Evolutionary conservation across 768 basidiomycete species (phyloP).

Genomic region (Mycena floridula): DNA sequence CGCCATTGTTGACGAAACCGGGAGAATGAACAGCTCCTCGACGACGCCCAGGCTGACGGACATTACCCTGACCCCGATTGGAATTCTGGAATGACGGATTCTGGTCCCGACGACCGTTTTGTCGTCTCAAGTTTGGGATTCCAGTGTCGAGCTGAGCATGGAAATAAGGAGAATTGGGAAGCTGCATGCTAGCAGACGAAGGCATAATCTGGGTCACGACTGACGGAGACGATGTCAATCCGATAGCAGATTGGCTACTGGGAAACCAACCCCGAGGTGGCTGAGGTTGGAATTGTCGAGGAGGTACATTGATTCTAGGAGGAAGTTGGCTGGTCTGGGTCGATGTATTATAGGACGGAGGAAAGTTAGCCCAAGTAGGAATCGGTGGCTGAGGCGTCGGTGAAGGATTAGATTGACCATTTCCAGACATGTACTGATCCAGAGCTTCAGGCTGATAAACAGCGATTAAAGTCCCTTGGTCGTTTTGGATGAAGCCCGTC

Average conservation of each 20-base stretch:
- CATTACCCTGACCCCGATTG: background rate
- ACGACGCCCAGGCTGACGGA: background rate
- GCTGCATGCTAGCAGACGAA: background rate
- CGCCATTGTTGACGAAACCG: background rate
- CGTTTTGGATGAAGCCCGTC: conserved; percentile 66
- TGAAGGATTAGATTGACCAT: conserved; percentile 16
- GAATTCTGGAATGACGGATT: background rate
- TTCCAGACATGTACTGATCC: conserved; percentile 58
- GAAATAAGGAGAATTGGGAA: background rate
- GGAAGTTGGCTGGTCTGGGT: conserved; percentile 3
- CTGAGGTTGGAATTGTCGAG: background rate
- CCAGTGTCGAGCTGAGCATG: background rate
- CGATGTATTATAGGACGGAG: conserved; percentile 12
- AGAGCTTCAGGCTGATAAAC: conserved; percentile 68
- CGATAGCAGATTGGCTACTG: background rate
- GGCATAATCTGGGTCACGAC: background rate
- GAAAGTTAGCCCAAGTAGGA: conserved; percentile 1
- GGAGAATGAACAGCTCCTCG: background rate
- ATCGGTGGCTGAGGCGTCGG: background rate
- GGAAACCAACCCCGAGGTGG: background rate
- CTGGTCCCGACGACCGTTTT: background rate
- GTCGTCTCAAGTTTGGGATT: background rate
- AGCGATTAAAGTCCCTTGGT: conserved; percentile 66
- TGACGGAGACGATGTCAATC: background rate
- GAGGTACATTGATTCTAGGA: background rate